These are phyloP conservation scores for Pseudocercospora cruenta DNA, from an alignment of 2,329 filamentous ascomycete species.

Conservation along the genomic window DNA sequence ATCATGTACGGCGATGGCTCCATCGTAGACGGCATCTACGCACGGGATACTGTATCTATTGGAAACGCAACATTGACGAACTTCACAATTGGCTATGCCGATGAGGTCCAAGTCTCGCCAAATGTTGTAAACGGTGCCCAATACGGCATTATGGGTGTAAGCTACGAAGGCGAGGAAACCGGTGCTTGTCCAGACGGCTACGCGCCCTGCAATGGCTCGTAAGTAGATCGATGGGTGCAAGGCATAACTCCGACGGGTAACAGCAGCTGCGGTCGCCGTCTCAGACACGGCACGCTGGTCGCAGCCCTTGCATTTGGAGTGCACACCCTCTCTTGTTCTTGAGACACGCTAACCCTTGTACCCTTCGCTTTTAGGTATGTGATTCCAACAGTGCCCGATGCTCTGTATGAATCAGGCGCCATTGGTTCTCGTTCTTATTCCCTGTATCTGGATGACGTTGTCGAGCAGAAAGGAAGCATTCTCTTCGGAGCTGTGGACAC, in stretches of 20 bases:
- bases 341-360: too few species aligned
- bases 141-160: slow-evolving; percentile 2
- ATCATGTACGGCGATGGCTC: background rate
- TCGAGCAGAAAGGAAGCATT: slow-evolving; percentile 4
- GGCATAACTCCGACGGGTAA: too few species aligned
- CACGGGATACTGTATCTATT: background rate
- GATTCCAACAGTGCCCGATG: background rate
- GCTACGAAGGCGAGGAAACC: slow-evolving; percentile 1
- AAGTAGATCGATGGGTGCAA: too few species aligned
- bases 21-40: background rate
- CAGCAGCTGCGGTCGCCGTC: too few species aligned
- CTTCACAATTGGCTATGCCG: background rate
- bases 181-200: background rate
- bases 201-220: background rate
- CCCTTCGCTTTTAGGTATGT: too few species aligned
- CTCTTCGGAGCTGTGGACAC: slow-evolving; percentile 2
- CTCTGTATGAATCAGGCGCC: background rate
- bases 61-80: background rate
- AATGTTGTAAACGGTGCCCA: background rate
- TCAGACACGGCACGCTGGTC: too few species aligned
- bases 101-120: background rate
- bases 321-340: too few species aligned
- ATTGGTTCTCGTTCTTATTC: background rate
- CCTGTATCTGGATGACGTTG: background rate
- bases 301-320: too few species aligned